Evolutionary conservation across 805 yeast genomes (phyloP).

Genomic region (Starmerella cellae): DNA sequence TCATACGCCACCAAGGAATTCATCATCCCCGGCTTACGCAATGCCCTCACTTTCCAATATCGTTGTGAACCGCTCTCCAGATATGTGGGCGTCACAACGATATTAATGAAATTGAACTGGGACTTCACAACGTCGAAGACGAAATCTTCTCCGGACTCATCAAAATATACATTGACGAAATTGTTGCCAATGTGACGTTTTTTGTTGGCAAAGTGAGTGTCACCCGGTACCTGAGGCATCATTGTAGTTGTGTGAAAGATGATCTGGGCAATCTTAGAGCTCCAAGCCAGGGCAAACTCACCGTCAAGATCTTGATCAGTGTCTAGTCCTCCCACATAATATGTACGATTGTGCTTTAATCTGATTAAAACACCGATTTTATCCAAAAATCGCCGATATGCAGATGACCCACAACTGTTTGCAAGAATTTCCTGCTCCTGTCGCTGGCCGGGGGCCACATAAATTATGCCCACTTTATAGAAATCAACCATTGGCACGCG

Average conservation of each 20-base stretch:
- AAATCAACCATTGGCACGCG: constrained; percentile 65
- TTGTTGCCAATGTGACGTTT: constrained; percentile 81
- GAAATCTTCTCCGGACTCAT: constrained; percentile 57
- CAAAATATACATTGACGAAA: constrained; percentile 66
- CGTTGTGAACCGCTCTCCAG: constrained; percentile 14
- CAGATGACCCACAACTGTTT: constrained; percentile 49
- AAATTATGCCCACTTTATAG: constrained; percentile 66
- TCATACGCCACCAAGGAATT: constrained; percentile 66
- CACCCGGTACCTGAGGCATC: constrained; percentile 49
- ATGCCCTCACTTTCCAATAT: constrained; percentile 47
- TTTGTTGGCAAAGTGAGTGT: constrained; percentile 39
- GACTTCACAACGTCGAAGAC: constrained; percentile 57
- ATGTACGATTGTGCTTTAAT: constrained; percentile 40
- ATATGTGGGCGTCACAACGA: constrained; percentile 52
- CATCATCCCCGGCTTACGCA: constrained; percentile 56
- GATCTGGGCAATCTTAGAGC: constrained; percentile 54
- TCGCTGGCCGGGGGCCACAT: constrained; percentile 55
- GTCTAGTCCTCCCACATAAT: constrained; percentile 71
- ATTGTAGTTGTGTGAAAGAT: constrained; percentile 69
- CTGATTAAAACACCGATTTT: constrained; percentile 48
- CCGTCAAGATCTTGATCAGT: constrained; percentile 61
- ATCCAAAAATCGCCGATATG: constrained; percentile 46
- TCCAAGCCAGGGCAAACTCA: constrained; percentile 58
- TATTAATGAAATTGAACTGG: constrained; percentile 71
- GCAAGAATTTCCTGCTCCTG: constrained; percentile 51